Evolutionary conservation across 2,329 filamentous ascomycete genomes (phyloP).

Genomic region (Fusarium liriodendri): DNA sequence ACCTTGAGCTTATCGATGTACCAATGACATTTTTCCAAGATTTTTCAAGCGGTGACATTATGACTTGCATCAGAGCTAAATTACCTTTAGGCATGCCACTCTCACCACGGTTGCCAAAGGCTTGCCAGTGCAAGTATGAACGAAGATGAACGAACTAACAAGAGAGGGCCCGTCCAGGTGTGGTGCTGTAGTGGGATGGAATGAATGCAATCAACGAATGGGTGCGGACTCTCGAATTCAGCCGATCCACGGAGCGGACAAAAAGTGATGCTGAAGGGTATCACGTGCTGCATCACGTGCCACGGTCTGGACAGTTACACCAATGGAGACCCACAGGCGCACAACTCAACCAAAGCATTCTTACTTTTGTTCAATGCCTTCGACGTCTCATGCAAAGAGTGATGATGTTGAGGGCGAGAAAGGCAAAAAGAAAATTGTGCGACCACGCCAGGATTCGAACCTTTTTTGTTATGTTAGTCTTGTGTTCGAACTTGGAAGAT

Average conservation of each 20-base stretch:
- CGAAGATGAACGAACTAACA: too few relatives aligned
- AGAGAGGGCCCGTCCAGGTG: too few relatives aligned
- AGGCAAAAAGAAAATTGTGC: background rate
- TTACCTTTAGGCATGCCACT: too few relatives aligned
- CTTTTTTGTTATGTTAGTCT: background rate
- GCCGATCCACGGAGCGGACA: background rate
- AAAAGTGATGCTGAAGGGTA: background rate
- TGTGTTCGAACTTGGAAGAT: background rate
- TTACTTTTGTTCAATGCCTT: background rate
- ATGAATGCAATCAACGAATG: too few relatives aligned
- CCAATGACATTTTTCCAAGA: background rate
- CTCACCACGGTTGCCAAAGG: too few relatives aligned
- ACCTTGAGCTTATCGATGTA: background rate
- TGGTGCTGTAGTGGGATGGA: too few relatives aligned
- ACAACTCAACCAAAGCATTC: background rate
- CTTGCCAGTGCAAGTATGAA: too few relatives aligned
- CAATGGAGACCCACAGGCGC: background rate
- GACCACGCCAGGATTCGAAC: slow-evolving; percentile 33
- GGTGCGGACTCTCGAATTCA: background rate
- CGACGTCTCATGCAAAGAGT: background rate
- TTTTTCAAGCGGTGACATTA: too few relatives aligned
- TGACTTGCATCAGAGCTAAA: too few relatives aligned
- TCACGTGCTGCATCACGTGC: background rate
- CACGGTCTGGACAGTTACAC: background rate
- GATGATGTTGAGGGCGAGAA: background rate